These are phyloP conservation scores for Prunus kanzakura DNA, from an alignment of 306 rosid genomes.

Conservation along the genomic window DNA sequence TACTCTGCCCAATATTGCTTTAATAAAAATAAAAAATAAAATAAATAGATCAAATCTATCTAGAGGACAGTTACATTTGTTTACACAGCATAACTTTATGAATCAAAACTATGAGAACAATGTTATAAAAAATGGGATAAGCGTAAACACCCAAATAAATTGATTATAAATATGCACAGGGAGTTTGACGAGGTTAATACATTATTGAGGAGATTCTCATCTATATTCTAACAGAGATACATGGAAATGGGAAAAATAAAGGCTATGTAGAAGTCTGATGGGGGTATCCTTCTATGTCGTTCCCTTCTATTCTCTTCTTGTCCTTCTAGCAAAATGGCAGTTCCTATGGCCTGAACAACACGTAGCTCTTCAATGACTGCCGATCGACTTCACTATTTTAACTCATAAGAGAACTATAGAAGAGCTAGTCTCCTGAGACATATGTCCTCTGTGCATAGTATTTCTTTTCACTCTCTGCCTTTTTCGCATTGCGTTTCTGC, in stretches of 20 bases:
- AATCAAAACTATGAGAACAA: not conserved
- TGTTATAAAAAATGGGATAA: not conserved
- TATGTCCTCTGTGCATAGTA: conserved; percentile 78
- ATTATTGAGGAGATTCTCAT: not conserved
- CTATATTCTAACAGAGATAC: conserved; percentile 7
- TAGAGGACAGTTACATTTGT: not conserved
- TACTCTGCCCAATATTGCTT: too few relatives aligned
- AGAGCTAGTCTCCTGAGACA: conserved; percentile 72
- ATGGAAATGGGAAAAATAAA: conserved; percentile 6
- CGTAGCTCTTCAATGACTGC: conserved; percentile 28
- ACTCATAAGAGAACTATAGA: conserved; percentile 11
- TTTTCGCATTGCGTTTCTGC: conserved; percentile 94
- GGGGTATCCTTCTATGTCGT: conserved; percentile 7
- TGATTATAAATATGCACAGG: conserved; percentile 16
- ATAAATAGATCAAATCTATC: not conserved
- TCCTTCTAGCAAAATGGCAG: conserved; percentile 26
- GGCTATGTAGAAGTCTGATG: not conserved
- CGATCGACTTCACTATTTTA: conserved; percentile 19
- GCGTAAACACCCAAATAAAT: not conserved
- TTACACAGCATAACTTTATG: not conserved
- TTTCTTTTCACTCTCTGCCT: conserved; percentile 70
- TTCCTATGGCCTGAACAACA: conserved; percentile 22
- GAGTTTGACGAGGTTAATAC: not conserved
- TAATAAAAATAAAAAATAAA: too few relatives aligned
- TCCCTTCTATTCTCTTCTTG: conserved; percentile 1